phyloP scores from a whole-genome alignment of 257 asterid genomes.

The Rhazya stricta region DNA sequence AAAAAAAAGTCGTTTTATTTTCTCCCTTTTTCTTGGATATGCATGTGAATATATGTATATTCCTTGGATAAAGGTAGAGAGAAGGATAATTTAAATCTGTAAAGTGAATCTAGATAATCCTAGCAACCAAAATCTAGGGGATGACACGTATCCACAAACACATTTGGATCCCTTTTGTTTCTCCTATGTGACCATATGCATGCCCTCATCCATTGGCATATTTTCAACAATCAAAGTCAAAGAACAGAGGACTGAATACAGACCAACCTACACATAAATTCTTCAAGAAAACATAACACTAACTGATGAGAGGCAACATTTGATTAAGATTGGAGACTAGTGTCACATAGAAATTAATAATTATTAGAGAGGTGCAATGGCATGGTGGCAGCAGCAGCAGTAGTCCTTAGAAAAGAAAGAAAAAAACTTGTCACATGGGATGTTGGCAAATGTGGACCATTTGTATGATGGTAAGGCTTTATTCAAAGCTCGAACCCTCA shows the following conservation, averaged over 20 bases:
- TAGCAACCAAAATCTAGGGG: neutral
- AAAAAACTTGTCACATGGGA: constrained; percentile 35
- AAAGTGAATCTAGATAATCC: constrained; percentile 5
- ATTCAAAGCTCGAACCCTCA: constrained; percentile 30
- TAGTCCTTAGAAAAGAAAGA: neutral
- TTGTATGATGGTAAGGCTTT: constrained; percentile 26
- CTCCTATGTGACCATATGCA: neutral
- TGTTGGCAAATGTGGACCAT: constrained; percentile 34
- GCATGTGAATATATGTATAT: no score
- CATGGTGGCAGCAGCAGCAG: neutral
- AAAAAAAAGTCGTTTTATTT: no score
- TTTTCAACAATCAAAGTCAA: constrained; percentile 8
- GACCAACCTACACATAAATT: neutral
- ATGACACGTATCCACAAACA: neutral
- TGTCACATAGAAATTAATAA: no score
- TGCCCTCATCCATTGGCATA: neutral
- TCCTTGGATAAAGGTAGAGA: no score
- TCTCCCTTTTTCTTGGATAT: no score
- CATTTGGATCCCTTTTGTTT: neutral
- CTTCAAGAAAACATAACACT: neutral
- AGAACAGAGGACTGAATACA: neutral
- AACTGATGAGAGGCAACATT: neutral
- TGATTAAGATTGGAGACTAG: neutral
- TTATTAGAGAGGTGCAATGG: no score
- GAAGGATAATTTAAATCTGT: no score